phyloP scores from a whole-genome alignment of 202 grass and related monocot species.

The Panicum virgatum region DNA sequence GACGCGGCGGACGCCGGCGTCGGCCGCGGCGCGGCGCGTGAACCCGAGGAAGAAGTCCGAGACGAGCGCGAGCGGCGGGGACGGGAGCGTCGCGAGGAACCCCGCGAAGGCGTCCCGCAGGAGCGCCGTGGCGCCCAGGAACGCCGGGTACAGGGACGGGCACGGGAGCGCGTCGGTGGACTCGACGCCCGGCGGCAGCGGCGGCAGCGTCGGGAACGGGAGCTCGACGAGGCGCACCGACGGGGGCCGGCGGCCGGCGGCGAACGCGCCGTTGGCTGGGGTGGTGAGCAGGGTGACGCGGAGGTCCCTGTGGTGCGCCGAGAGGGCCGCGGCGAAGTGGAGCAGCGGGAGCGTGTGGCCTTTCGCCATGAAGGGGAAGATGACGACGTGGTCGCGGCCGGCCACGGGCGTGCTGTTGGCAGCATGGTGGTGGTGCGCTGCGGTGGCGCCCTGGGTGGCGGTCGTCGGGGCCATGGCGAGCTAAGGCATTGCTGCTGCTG shows the following conservation, averaged over 20 bases:
- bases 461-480: background rate
- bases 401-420: background rate
- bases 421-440: background rate
- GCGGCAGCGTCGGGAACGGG: conserved; percentile 44
- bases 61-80: too few species aligned
- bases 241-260: conserved; percentile 29
- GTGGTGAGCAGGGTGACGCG: conserved; percentile 68
- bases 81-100: too few species aligned
- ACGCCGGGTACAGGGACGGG: too few species aligned
- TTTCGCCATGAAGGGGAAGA: conserved; percentile 92
- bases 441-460: background rate
- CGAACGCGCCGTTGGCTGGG: conserved; percentile 47
- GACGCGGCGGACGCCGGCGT: conserved; percentile 54
- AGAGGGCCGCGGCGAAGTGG: too few species aligned
- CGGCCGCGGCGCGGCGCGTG: conserved; percentile 29
- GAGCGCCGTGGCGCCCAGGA: too few species aligned
- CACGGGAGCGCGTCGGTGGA: too few species aligned
- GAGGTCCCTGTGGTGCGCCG: too few species aligned
- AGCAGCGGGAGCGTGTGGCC: too few species aligned
- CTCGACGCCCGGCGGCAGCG: conserved; percentile 43
- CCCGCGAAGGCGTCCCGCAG: too few species aligned
- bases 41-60: conserved; percentile 88
- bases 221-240: conserved; percentile 43
- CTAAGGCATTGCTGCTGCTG: background rate
- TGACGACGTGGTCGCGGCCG: conserved; percentile 53